A percentile compares a stretch with the other conserved stretches of the same genome.
These are phyloP conservation scores for Zelopaecilomyces penicillatus DNA, from an alignment of 2,329 filamentous ascomycete species.

Conservation along the genomic window DNA sequence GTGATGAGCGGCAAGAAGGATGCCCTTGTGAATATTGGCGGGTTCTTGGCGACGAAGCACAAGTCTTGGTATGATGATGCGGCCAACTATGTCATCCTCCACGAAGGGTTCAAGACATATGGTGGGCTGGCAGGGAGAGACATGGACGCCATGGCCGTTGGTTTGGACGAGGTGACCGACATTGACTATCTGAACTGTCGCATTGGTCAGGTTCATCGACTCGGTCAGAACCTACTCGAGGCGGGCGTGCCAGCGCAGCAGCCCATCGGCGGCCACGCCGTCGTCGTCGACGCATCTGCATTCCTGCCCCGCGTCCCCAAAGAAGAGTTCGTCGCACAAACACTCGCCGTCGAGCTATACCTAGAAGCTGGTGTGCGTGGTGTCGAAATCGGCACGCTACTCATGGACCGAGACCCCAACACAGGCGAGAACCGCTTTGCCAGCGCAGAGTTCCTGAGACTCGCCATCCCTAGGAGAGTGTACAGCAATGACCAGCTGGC, in stretches of 20 bases:
- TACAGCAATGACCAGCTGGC: too few species aligned
- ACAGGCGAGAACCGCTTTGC: too few species aligned
- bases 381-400: too few species aligned
- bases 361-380: too few species aligned
- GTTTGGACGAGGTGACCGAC: neutral
- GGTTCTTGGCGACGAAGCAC: neutral
- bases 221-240: neutral
- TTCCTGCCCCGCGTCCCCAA: neutral
- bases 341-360: too few species aligned
- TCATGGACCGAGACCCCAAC: too few species aligned
- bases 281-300: neutral
- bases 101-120: neutral
- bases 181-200: neutral
- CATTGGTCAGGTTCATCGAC: neutral
- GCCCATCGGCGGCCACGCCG: neutral
- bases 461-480: too few species aligned
- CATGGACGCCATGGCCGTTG: neutral
- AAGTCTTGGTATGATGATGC: neutral
- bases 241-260: neutral
- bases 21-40: constrained; percentile 17
- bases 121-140: neutral
- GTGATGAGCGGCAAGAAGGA: constrained; percentile 18
- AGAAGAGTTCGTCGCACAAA: too few species aligned
- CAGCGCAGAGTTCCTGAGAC: too few species aligned
- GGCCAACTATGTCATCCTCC: neutral